Base-by-base conservation (phyloP, 2,329 filamentous ascomycete genomes). In the Ophiostoma tasmaniense region DNA sequence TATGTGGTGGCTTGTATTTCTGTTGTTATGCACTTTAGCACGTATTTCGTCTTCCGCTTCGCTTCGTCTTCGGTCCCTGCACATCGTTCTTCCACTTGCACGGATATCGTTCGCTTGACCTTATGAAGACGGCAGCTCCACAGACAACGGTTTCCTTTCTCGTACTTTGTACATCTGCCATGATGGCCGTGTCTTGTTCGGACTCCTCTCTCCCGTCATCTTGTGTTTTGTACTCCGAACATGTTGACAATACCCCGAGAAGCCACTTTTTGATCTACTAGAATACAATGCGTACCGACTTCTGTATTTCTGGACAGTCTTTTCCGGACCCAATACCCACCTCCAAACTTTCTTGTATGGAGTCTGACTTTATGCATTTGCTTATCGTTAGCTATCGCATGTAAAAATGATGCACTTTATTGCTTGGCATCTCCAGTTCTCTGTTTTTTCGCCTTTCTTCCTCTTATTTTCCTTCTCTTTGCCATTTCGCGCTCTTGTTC, bases 51-150 rank as follows among this genome's bases (percentile, higher is more conserved):
- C 42, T 45, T 45, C 42, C 42, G 42, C 42, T 45, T 45, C 42
- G 42, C 42, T 45, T 45, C 17, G 42, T 20, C 17, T 20, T 45
- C 42, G 22, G 50, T 28, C 50, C 50, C 50, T 55, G 50, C 50
- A 55, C 50, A 55, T 55, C n/a, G n/a, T 55, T 55, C n/a, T 55
- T 55, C 50, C 22, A 55, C 50, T 55, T 55, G 50, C 50, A 28
- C 50, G 22, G 50, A 55, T 55, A 55, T 55, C 50, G 8, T 25
- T 55, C 50, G 50, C 50, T 55, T 55, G 50, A 25, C 50, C 50
- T 55, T 28, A 55, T 55, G n/a, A 3, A 13, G n/a, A 22, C 4
- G 17, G 42, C 7, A 45, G 42, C 20, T 25, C 50, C 50, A 55
- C 50, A 22, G 22, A 3, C 50, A 28, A 55, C 50, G n/a, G n/a